phyloP scores from a whole-genome alignment of 495 filamentous ascomycete species.

The Cladorrhinum samala region DNA sequence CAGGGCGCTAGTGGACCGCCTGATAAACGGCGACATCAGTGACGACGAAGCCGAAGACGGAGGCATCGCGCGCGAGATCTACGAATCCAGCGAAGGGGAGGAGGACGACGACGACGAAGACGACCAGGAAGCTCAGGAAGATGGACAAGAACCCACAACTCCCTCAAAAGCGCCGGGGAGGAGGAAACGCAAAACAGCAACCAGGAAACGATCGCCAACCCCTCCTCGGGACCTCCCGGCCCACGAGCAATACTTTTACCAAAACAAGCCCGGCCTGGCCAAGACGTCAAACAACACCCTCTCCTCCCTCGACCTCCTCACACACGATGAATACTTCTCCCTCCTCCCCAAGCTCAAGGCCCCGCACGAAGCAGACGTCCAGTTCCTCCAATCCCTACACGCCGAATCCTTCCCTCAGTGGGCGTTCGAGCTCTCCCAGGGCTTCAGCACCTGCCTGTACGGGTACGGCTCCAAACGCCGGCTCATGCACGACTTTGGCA shows the following conservation, averaged over 20 bases:
- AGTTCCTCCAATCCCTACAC: conserved; percentile 69
- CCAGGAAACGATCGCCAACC: conserved; percentile 64
- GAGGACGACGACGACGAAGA: conserved; percentile 39
- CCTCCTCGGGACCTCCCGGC: conserved; percentile 73
- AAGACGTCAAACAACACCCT: conserved; percentile 87
- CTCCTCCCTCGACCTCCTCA: conserved; percentile 65
- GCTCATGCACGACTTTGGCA: conserved; percentile 71
- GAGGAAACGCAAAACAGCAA: conserved; percentile 18
- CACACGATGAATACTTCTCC: conserved; percentile 86
- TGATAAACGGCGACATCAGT: conserved; percentile 56
- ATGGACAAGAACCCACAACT: conserved; percentile 37
- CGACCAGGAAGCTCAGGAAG: conserved; percentile 29
- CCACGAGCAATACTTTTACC: conserved; percentile 88
- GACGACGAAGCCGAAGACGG: conserved; percentile 71
- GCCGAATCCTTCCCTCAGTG: conserved; percentile 81
- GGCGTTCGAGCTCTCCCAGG: conserved; percentile 82
- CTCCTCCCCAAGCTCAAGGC: conserved; percentile 60
- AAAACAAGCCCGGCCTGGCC: conserved; percentile 72
- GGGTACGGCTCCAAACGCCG: conserved; percentile 84
- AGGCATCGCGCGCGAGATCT: conserved; percentile 66
- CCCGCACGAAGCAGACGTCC: conserved; percentile 63
- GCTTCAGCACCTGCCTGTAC: conserved; percentile 87
- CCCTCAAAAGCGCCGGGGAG: conserved; percentile 49
- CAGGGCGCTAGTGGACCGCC: conserved; percentile 61
- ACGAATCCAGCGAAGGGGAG: conserved; percentile 48